Percentiles rank a stretch among this genome's conserved stretches.
These are phyloP conservation scores for Inga oerstediana DNA, from an alignment of 306 rosid genomes.

Conservation along the genomic window DNA sequence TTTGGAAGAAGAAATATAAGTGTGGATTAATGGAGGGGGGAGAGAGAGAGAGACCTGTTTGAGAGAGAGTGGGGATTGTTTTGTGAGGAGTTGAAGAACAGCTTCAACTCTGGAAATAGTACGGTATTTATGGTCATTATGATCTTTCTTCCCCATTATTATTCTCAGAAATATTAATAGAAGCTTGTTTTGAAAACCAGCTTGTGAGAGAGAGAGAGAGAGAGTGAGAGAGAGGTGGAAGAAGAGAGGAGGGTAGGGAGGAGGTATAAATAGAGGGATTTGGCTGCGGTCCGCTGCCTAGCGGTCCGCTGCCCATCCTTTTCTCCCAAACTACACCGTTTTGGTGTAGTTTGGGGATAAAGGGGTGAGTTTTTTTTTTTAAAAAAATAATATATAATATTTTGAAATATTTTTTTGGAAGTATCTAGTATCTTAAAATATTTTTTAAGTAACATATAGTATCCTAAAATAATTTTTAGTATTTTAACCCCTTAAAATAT, in stretches of 20 bases:
- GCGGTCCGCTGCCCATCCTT: too few species aligned
- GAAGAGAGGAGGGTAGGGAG: background rate
- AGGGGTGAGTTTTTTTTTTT: too few species aligned
- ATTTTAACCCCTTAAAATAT: too few species aligned
- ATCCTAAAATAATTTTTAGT: too few species aligned
- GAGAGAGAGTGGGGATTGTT: constrained; percentile 66
- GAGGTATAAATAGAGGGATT: constrained; percentile 47
- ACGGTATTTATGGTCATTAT: constrained; percentile 27
- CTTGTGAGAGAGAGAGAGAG: background rate
- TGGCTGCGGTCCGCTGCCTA: too few species aligned
- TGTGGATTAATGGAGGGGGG: background rate
- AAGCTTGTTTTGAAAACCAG: background rate
- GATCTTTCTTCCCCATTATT: constrained; percentile 61
- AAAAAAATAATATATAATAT: too few species aligned
- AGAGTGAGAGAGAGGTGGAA: background rate
- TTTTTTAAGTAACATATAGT: too few species aligned
- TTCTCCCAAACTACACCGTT: too few species aligned
- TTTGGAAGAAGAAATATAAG: background rate
- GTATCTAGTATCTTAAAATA: too few species aligned
- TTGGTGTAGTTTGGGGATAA: too few species aligned
- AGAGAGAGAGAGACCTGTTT: constrained; percentile 49
- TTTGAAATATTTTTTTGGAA: too few species aligned
- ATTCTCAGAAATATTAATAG: constrained; percentile 34
- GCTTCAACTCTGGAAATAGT: constrained; percentile 53
- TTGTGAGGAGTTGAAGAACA: constrained; percentile 64